phyloP scores from a whole-genome alignment of 23 red algal genomes.

The Gracilaria gracilis region DNA sequence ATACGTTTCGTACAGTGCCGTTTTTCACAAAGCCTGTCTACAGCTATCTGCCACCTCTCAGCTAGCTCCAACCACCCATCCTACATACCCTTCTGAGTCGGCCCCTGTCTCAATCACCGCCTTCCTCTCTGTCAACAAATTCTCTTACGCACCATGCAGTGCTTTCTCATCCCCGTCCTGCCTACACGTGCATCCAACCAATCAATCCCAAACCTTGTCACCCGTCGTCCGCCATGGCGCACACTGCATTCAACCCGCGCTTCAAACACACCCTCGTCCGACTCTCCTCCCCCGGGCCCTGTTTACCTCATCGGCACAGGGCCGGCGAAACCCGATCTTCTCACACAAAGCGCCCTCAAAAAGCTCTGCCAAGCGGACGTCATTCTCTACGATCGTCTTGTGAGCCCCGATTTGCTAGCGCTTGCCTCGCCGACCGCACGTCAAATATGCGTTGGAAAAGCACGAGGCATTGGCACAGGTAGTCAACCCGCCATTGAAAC shows the following conservation, averaged over 20 bases:
- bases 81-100: not conserved
- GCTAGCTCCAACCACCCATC: not conserved
- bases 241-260: not conserved
- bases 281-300: not conserved
- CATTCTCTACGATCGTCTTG: constrained; percentile 20
- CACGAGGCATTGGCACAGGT: not conserved
- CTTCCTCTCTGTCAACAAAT: not conserved
- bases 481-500: constrained; percentile 2
- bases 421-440: not conserved
- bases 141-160: constrained; percentile 1
- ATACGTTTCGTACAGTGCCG: not conserved
- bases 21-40: too few species aligned
- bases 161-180: not conserved
- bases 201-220: not conserved
- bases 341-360: constrained; percentile 1
- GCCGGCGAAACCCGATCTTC: not conserved
- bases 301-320: constrained; percentile 24
- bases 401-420: constrained; percentile 11
- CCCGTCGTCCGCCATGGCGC: not conserved
- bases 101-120: not conserved
- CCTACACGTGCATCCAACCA: not conserved
- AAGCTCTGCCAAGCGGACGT: not conserved
- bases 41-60: too few species aligned
- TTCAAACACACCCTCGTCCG: not conserved
- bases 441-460: constrained; percentile 11